These are phyloP conservation scores for Dipteronia dyeriana DNA, from an alignment of 345 rosid species.

Conservation along the genomic window DNA sequence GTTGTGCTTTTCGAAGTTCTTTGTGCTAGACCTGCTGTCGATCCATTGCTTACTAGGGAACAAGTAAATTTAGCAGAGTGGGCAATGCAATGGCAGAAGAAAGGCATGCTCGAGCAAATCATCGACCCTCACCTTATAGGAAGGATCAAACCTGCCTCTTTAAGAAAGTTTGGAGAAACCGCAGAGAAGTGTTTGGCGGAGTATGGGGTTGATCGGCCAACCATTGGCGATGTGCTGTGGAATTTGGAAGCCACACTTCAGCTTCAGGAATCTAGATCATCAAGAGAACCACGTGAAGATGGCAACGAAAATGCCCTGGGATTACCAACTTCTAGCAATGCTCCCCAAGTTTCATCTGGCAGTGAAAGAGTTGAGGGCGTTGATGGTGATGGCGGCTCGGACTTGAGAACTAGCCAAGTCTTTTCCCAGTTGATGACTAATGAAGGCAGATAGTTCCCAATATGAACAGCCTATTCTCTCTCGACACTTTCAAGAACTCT, in stretches of 20 bases:
- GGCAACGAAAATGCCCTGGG: conserved; percentile 18
- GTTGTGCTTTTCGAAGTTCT: conserved; percentile 93
- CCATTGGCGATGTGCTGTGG: conserved; percentile 94
- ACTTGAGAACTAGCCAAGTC: conserved; percentile 60
- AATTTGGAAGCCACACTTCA: conserved; percentile 78
- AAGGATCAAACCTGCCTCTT: conserved; percentile 60
- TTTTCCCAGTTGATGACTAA: conserved; percentile 90
- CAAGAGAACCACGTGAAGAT: conserved; percentile 35
- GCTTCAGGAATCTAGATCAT: conserved; percentile 68
- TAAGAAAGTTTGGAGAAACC: conserved; percentile 85
- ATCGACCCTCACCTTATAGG: conserved; percentile 71
- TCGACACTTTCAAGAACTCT: not conserved
- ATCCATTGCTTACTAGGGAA: conserved; percentile 88
- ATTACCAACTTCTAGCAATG: conserved; percentile 18
- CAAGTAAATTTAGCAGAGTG: conserved; percentile 96
- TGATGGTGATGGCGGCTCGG: conserved; percentile 49
- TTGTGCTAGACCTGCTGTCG: conserved; percentile 94
- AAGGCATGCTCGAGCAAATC: conserved; percentile 70
- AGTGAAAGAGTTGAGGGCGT: conserved; percentile 31
- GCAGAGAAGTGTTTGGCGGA: conserved; percentile 98
- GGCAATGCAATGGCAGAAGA: conserved; percentile 97
- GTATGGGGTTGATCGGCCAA: conserved; percentile 91
- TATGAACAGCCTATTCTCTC: not conserved
- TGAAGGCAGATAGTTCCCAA: conserved; percentile 60
- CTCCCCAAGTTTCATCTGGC: conserved; percentile 30